Percentiles rank a stretch among this genome's conserved stretches.
phyloP scores from a whole-genome alignment of 768 basidiomycete species.

The Flagelloscypha sp. region DNA sequence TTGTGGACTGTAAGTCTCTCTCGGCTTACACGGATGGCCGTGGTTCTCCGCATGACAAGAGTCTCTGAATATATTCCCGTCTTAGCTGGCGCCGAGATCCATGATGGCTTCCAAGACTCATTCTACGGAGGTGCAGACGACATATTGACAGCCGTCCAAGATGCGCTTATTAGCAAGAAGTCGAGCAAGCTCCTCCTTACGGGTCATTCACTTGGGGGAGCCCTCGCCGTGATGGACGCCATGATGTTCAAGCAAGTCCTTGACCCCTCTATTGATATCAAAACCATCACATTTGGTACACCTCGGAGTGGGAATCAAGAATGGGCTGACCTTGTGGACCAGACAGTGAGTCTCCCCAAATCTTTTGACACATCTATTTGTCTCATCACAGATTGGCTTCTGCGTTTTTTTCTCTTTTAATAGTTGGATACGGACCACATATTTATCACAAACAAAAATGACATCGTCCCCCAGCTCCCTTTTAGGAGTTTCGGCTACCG shows the following conservation, averaged over 20 bases:
- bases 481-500: constrained; percentile 27
- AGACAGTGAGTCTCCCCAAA: constrained; percentile 17
- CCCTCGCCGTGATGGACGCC: constrained; percentile 37
- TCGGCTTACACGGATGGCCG: neutral
- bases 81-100: too few relatives aligned
- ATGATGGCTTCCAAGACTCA: constrained; percentile 32
- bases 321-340: constrained; percentile 35
- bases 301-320: constrained; percentile 37
- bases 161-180: constrained; percentile 19
- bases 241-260: constrained; percentile 31
- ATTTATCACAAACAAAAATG: constrained; percentile 31
- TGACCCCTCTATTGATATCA: constrained; percentile 22
- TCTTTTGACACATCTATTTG: too few relatives aligned
- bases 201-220: constrained; percentile 39
- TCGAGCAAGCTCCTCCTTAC: constrained; percentile 27
- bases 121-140: constrained; percentile 29
- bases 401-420: too few relatives aligned
- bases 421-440: constrained; percentile 21
- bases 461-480: constrained; percentile 33
- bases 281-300: constrained; percentile 31
- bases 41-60: neutral
- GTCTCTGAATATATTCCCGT: too few relatives aligned
- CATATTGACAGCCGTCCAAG: constrained; percentile 22
- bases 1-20: constrained; percentile 14
- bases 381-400: too few relatives aligned